Conservation (phyloP, 2,329 filamentous ascomycete species). For the Teratosphaeria pseudoeucalypti region DNA sequence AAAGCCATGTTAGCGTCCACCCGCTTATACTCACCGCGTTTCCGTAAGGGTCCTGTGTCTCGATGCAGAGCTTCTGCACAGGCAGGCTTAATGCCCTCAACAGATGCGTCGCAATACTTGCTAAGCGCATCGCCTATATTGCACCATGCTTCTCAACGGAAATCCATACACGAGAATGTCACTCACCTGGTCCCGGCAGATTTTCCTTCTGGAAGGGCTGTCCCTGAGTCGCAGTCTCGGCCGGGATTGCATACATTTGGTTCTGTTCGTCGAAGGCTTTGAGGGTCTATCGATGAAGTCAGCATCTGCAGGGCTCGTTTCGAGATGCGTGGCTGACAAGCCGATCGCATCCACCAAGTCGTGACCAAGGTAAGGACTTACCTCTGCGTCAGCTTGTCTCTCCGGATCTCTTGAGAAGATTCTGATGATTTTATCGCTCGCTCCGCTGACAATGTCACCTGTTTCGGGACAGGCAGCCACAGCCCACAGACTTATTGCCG, state of each 20-base stretch:
- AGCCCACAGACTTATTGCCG: slow-evolving; percentile 91
- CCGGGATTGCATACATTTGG: slow-evolving; percentile 26
- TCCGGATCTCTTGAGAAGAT: slow-evolving; percentile 68
- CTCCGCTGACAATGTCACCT: slow-evolving; percentile 87
- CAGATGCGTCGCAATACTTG: not conserved
- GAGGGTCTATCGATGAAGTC: slow-evolving; percentile 28
- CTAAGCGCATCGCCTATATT: not conserved
- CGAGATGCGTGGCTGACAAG: not conserved
- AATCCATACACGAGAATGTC: not conserved
- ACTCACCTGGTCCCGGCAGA: slow-evolving; percentile 58
- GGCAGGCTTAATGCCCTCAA: not conserved
- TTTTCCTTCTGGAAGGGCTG: slow-evolving; percentile 76
- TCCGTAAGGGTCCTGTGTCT: not conserved
- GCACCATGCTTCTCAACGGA: not conserved
- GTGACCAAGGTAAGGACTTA: slow-evolving; percentile 15
- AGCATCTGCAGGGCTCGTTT: not conserved
- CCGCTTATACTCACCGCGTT: not conserved
- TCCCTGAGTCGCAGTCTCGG: slow-evolving; percentile 56
- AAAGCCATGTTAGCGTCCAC: not conserved
- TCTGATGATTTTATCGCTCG: slow-evolving; percentile 77
- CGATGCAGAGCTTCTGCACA: not conserved
- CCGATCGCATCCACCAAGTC: not conserved
- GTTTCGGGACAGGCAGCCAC: slow-evolving; percentile 73
- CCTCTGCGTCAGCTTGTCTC: slow-evolving; percentile 58
- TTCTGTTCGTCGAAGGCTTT: slow-evolving; percentile 65